Percentiles rank a stretch among this genome's conserved stretches.
Evolutionary conservation across 768 basidiomycete species (phyloP).

Genomic region (Phanerochaete carnosa): DNA sequence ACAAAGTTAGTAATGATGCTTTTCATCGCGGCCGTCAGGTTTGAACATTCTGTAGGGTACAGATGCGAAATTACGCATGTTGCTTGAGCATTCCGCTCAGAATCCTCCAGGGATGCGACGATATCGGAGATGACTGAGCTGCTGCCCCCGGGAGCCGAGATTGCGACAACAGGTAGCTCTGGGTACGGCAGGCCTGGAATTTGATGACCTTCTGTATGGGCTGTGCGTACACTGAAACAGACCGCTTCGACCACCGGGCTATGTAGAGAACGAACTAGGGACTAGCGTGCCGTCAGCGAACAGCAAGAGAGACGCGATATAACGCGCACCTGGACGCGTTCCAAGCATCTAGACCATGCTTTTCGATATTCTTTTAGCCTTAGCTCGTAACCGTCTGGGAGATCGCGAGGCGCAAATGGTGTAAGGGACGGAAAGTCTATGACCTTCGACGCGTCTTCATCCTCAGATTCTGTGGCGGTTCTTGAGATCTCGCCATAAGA

Average conservation of each 20-base stretch:
- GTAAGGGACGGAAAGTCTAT: background rate
- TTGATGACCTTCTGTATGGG: constrained; percentile 35
- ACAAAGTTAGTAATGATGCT: constrained; percentile 52
- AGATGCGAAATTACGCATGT: constrained; percentile 40
- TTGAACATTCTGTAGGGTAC: constrained; percentile 56
- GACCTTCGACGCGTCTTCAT: background rate
- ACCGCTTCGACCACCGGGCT: constrained; percentile 45
- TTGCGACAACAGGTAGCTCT: constrained; percentile 58
- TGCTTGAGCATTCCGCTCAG: constrained; percentile 18
- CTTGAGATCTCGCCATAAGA: background rate
- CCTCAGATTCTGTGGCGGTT: background rate
- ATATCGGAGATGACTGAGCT: constrained; percentile 46
- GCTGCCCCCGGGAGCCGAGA: constrained; percentile 47
- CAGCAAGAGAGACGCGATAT: background rate
- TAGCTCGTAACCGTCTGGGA: constrained; percentile 28
- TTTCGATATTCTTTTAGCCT: constrained; percentile 51
- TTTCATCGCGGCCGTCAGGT: constrained; percentile 50
- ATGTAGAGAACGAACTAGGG: constrained; percentile 45
- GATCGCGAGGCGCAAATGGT: background rate
- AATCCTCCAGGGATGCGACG: constrained; percentile 10
- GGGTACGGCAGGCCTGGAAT: constrained; percentile 55
- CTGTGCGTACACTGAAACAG: constrained; percentile 37
- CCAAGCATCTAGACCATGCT: constrained; percentile 59
- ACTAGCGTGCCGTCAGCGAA: constrained; percentile 26
- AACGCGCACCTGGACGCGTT: constrained; percentile 48